Percentiles rank a stretch among this genome's conserved stretches.
Evolutionary conservation across 768 basidiomycete genomes (phyloP).

Genomic region (Lentinula guzmanii): DNA sequence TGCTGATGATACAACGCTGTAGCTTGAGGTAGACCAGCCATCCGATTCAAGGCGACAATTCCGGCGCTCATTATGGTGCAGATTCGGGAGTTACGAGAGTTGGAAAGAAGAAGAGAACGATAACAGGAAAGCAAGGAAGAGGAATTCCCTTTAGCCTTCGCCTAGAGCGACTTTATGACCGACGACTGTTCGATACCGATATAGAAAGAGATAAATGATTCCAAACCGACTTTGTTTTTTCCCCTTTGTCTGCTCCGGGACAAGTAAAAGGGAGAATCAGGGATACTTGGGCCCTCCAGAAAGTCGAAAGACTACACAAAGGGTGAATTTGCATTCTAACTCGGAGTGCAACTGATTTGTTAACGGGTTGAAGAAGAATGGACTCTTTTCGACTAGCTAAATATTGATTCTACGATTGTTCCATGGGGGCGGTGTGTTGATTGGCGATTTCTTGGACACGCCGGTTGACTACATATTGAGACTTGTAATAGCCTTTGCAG

Average conservation of each 20-base stretch:
- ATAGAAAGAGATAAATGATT: not conserved
- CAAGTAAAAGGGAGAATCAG: not conserved
- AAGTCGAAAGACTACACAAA: not conserved
- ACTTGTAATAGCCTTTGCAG: no score
- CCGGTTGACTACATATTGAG: not conserved
- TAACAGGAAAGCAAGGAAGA: not conserved
- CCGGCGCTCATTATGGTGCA: not conserved
- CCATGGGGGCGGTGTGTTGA: no score
- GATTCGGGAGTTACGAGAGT: not conserved
- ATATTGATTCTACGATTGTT: no score
- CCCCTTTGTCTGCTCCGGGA: not conserved
- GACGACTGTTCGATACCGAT: not conserved
- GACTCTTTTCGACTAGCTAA: no score
- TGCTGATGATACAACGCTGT: not conserved
- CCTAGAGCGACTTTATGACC: not conserved
- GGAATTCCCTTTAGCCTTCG: not conserved
- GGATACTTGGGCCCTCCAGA: not conserved
- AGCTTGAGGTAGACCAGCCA: not conserved
- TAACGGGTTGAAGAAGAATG: not conserved
- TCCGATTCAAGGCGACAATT: not conserved
- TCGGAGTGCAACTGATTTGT: no score
- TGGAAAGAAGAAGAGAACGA: not conserved
- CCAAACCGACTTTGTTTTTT: not conserved
- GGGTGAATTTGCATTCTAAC: not conserved
- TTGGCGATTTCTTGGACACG: not conserved